Evolutionary conservation across 495 filamentous ascomycete genomes (phyloP).

Genomic region (Darksidea phi): DNA sequence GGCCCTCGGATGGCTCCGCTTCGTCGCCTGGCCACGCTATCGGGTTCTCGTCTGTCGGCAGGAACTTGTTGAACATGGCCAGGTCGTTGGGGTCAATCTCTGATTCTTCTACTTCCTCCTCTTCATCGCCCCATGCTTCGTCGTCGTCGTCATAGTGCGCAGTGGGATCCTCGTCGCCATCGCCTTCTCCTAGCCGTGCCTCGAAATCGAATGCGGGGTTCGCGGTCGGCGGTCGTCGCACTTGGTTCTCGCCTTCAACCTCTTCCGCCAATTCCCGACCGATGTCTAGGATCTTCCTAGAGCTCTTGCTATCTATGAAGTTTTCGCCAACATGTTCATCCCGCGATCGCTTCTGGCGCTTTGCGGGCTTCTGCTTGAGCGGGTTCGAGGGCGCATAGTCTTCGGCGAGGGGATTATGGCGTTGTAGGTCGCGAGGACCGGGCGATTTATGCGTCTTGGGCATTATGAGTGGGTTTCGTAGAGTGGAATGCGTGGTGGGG

Average conservation of each 20-base stretch:
- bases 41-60: slow-evolving; percentile 56
- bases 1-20: slow-evolving; percentile 33
- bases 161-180: slow-evolving; percentile 31
- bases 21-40: slow-evolving; percentile 43
- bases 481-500: neutral
- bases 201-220: slow-evolving; percentile 68
- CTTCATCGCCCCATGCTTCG: slow-evolving; percentile 57
- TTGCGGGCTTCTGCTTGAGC: slow-evolving; percentile 43
- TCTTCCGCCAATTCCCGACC: slow-evolving; percentile 81
- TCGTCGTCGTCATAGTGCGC: slow-evolving; percentile 56
- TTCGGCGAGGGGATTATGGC: slow-evolving; percentile 46
- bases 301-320: slow-evolving; percentile 82
- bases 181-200: slow-evolving; percentile 55
- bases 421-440: slow-evolving; percentile 23
- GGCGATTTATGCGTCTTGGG: slow-evolving; percentile 37
- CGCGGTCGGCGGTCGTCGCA: slow-evolving; percentile 36
- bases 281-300: slow-evolving; percentile 81
- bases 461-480: slow-evolving; percentile 20
- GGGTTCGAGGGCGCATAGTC: slow-evolving; percentile 43
- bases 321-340: slow-evolving; percentile 63
- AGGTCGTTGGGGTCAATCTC: slow-evolving; percentile 89
- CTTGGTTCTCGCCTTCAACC: slow-evolving; percentile 55
- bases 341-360: slow-evolving; percentile 38
- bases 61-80: slow-evolving; percentile 85
- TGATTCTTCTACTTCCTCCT: slow-evolving; percentile 75